Evolutionary conservation across 495 filamentous ascomycete genomes (phyloP), one percentile per base, ranked within the genome.

Genomic region (Podospora pseudopauciseta): DNA sequence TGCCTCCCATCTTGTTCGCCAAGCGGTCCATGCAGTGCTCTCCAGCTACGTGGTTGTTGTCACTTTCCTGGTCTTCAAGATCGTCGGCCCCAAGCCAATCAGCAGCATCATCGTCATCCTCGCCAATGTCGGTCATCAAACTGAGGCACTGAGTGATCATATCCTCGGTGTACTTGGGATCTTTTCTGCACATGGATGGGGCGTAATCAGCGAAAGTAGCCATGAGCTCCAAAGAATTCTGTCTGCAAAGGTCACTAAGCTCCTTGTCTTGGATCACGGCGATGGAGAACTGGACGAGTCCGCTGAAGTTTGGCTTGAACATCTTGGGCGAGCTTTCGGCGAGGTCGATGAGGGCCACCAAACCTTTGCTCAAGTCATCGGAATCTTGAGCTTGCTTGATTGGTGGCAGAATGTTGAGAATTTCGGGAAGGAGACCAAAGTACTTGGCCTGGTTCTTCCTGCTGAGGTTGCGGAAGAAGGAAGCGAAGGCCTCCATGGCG

Each of bases 131-230:
- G n/a, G 96, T 99, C 96, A 99, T 98, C 73, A 99, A 80, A 71
- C 95, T 98, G 70, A 99, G 82, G 76, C 96, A 99, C 79, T 99
- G 96, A 0, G 93, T 98, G 72, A 99, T 94, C 96, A 99, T 99
- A 69, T 97, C 92, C 63, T 84, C 86, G 7, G 94, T 94, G 78
- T 96, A 99, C 18, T 87, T 89, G 4, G 90, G 77, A 74, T 99
- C 93, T 73, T 97, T 98, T 77, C 88, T 90, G 83, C 95, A 98
- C 90, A 97, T 96, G 30, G 88, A 87, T 13, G 96, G 92, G 1
- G 90, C 90, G 70, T 95, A 94, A 72, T 99, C 96, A 68, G 96
- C 95, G 79, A 99, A 99, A 1, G 96, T 99, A 30, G 93, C 94
- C 90, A 99, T 96, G 58, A 99, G 84, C 74, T 99, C 96, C 65